Percentiles rank a stretch among this genome's conserved stretches.
Evolutionary conservation across 495 filamentous ascomycete genomes (phyloP).

Genomic region (Xylaria longipes): DNA sequence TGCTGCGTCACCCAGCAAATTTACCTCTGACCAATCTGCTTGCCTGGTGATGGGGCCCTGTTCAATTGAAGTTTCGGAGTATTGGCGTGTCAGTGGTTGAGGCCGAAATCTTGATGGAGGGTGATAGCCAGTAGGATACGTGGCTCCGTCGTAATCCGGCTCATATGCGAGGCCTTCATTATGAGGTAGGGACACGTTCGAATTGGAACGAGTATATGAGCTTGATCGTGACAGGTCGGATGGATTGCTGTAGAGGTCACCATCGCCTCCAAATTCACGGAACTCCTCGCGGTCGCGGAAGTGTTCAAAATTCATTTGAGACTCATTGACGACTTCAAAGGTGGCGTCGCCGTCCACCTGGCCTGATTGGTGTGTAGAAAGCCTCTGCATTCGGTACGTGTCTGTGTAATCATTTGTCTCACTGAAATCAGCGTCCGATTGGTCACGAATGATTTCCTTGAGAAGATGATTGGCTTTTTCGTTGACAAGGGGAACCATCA

Average conservation of each 20-base stretch:
- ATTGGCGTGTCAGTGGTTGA: neutral
- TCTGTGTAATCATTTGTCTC: constrained; percentile 54
- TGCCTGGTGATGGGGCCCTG: neutral
- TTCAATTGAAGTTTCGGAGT: constrained; percentile 7
- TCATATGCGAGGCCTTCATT: neutral
- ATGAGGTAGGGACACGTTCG: neutral
- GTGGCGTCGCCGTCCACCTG: constrained; percentile 60
- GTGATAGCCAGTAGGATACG: constrained; percentile 28
- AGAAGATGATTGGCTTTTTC: constrained; percentile 73
- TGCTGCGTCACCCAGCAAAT: constrained; percentile 8
- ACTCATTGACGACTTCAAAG: constrained; percentile 79
- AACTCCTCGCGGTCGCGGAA: constrained; percentile 79
- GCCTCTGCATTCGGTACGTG: constrained; percentile 64
- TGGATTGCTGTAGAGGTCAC: constrained; percentile 62
- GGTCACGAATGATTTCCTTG: constrained; percentile 69
- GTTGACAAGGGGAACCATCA: constrained; percentile 84
- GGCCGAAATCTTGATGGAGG: constrained; percentile 15
- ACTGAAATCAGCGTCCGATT: constrained; percentile 57
- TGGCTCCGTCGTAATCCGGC: constrained; percentile 13
- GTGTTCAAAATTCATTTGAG: constrained; percentile 77
- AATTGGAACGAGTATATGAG: constrained; percentile 37
- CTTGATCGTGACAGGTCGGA: constrained; percentile 63
- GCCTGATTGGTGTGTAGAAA: constrained; percentile 64
- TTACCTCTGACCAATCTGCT: constrained; percentile 14
- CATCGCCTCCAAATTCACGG: constrained; percentile 74